These are phyloP conservation scores for Roridomyces roridus DNA, from an alignment of 768 basidiomycete species.

Conservation along the genomic window DNA sequence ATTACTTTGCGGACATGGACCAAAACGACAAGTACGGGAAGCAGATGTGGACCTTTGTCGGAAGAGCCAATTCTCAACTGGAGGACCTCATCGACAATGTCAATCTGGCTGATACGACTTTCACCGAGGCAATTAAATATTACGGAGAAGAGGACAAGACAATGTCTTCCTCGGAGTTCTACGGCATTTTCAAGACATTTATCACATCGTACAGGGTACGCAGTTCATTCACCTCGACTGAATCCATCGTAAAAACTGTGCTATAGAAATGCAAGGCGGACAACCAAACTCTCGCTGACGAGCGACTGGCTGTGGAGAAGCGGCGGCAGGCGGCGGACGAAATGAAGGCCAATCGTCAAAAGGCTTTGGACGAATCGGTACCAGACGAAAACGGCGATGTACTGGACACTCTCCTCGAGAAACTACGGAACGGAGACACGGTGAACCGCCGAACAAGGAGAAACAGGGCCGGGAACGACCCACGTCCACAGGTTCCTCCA, in stretches of 20 bases:
- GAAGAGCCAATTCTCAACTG: conserved; percentile 74
- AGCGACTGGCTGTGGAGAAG: conserved; percentile 68
- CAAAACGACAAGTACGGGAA: conserved; percentile 80
- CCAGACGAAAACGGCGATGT: conserved; percentile 62
- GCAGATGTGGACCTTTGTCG: conserved; percentile 92
- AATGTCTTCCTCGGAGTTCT: conserved; percentile 90
- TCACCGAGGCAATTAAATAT: conserved; percentile 85
- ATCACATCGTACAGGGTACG: conserved; percentile 87
- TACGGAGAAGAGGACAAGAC: conserved; percentile 94
- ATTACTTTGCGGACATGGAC: conserved; percentile 78
- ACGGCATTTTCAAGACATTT: conserved; percentile 96
- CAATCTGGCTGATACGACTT: conserved; percentile 82
- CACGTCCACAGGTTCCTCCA: conserved; percentile 38
- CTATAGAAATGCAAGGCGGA: conserved; percentile 87
- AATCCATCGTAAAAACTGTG: background rate
- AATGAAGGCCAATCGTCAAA: conserved; percentile 59
- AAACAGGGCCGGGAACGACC: conserved; percentile 47
- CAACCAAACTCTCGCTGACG: conserved; percentile 77
- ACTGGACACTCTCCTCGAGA: conserved; percentile 74
- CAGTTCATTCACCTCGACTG: background rate
- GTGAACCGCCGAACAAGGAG: conserved; percentile 63
- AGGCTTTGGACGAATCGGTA: conserved; percentile 45
- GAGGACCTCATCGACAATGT: conserved; percentile 89
- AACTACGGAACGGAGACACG: conserved; percentile 73
- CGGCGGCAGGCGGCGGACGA: conserved; percentile 74